Evolutionary conservation across 768 basidiomycete species (phyloP).

Genomic region (Trametes cubensis): DNA sequence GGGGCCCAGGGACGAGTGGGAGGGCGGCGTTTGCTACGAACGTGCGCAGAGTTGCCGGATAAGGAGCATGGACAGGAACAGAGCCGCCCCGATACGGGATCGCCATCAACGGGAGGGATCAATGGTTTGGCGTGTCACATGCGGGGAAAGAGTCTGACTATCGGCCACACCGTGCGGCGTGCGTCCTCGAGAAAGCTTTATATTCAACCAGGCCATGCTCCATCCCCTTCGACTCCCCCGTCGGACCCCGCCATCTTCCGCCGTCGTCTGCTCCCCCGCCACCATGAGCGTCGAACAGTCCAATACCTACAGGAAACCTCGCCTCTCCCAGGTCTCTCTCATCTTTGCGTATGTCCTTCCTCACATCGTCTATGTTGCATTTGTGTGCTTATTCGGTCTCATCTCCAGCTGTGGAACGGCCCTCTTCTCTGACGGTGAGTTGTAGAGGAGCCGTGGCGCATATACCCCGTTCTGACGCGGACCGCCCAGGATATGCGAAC

Average conservation of each 20-base stretch:
- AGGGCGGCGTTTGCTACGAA: conserved; percentile 14
- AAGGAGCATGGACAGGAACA: conserved; percentile 6
- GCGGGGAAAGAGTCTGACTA: conserved; percentile 18
- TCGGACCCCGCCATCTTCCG: conserved; percentile 1
- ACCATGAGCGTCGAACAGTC: conserved; percentile 16
- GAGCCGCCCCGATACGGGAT: conserved; percentile 6
- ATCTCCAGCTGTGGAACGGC: conserved; percentile 77
- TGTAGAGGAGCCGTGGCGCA: neutral
- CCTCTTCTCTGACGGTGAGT: conserved; percentile 79
- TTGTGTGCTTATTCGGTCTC: neutral
- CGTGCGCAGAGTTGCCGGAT: conserved; percentile 20
- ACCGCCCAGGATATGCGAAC: conserved; percentile 72
- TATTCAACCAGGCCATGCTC: too few relatives aligned
- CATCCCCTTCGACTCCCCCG: conserved; percentile 3
- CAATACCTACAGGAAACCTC: conserved; percentile 14
- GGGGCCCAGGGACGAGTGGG: neutral
- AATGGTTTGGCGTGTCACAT: conserved; percentile 13
- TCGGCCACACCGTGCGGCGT: conserved; percentile 2
- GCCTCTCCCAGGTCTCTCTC: conserved; percentile 65
- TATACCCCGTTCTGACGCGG: neutral
- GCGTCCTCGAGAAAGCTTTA: neutral
- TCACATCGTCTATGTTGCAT: neutral
- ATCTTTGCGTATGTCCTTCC: conserved; percentile 72
- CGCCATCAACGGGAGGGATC: conserved; percentile 15
- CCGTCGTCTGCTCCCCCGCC: conserved; percentile 3